phyloP scores from a whole-genome alignment of 2,329 filamentous ascomycete genomes.

The Didymella sp. region DNA sequence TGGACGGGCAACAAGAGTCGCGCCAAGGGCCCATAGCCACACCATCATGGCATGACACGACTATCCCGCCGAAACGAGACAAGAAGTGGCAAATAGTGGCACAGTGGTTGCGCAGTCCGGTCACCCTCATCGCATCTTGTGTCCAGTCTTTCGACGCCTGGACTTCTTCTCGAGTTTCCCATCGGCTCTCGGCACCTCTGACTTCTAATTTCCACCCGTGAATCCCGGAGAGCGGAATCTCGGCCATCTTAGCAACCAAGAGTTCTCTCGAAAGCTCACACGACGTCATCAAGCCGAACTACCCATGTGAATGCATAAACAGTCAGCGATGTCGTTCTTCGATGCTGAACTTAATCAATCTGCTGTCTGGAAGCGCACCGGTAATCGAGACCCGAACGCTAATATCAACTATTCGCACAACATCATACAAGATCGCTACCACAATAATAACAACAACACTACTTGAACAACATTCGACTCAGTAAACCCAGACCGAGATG shows the following conservation, averaged over 20 bases:
- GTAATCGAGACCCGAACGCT: background rate
- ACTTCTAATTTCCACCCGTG: background rate
- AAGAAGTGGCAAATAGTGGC: too few relatives aligned
- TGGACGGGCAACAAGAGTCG: background rate
- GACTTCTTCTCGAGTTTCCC: background rate
- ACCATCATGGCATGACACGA: too few relatives aligned
- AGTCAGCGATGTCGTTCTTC: background rate
- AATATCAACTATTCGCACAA: background rate
- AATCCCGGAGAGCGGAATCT: slow-evolving; percentile 5
- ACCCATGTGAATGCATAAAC: background rate
- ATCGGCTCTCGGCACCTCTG: slow-evolving; percentile 10
- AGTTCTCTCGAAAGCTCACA: slow-evolving; percentile 4
- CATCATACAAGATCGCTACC: background rate
- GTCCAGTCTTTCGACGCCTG: background rate
- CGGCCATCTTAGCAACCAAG: slow-evolving; percentile 7
- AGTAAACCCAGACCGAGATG: background rate
- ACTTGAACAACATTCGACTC: background rate
- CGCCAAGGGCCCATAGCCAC: background rate
- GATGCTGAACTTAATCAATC: background rate
- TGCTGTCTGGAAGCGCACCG: background rate
- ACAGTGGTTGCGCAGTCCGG: too few relatives aligned
- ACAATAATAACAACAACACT: background rate
- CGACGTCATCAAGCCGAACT: slow-evolving; percentile 21
- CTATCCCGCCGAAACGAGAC: too few relatives aligned
- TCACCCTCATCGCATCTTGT: background rate